Percentiles rank a stretch among this genome's conserved stretches.
Evolutionary conservation across 2,329 filamentous ascomycete species (phyloP).

Genomic region (Scleromitrula shiraiana): DNA sequence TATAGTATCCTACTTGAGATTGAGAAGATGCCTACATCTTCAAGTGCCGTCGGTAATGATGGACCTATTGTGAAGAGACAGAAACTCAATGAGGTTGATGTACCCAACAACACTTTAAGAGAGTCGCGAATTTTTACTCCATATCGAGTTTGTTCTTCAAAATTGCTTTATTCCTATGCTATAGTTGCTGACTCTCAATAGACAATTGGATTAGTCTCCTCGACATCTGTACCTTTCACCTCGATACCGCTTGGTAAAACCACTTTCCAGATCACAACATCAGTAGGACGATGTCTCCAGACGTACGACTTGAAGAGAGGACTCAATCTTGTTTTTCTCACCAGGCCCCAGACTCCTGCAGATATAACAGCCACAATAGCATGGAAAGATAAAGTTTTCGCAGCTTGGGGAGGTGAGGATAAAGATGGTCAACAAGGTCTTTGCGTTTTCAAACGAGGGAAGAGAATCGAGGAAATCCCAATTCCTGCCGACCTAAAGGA

Average conservation of each 20-base stretch:
- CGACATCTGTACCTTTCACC: conserved; percentile 83
- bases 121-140: conserved; percentile 85
- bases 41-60: conserved; percentile 38
- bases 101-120: conserved; percentile 34
- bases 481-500: conserved; percentile 57
- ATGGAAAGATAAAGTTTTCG: conserved; percentile 80
- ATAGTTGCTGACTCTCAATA: conserved; percentile 33
- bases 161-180: not conserved
- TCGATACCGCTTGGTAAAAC: conserved; percentile 84
- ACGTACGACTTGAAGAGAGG: conserved; percentile 91
- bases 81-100: conserved; percentile 45
- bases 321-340: conserved; percentile 88
- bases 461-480: conserved; percentile 69
- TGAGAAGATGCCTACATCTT: conserved; percentile 37
- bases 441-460: conserved; percentile 89
- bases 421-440: conserved; percentile 54
- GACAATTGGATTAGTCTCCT: conserved; percentile 90
- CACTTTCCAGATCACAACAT: conserved; percentile 96
- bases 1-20: not conserved
- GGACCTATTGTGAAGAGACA: conserved; percentile 68
- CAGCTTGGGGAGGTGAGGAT: conserved; percentile 71
- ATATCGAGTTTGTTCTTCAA: conserved; percentile 62
- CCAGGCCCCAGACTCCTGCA: conserved; percentile 77
- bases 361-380: conserved; percentile 79
- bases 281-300: conserved; percentile 80